Conservation (phyloP, 2,329 filamentous ascomycete genomes). For the Myriosclerotinia scirpicola region DNA sequence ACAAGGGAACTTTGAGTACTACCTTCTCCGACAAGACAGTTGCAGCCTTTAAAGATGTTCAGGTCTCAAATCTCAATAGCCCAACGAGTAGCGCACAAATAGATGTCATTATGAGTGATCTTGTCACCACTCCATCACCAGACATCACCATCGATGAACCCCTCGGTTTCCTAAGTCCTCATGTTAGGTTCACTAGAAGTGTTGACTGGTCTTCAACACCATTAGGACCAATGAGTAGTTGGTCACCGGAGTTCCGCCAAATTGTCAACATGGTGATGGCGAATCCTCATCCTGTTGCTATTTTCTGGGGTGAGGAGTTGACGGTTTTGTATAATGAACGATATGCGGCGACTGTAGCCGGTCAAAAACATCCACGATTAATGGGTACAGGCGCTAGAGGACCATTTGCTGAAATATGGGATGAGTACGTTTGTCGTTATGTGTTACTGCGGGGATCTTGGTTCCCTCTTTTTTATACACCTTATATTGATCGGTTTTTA, state of each 20-base stretch:
- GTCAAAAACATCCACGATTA: slow-evolving; percentile 70
- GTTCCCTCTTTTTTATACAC: not conserved
- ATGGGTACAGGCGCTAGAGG: slow-evolving; percentile 54
- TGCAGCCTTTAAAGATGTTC: slow-evolving; percentile 12
- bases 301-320: slow-evolving; percentile 72
- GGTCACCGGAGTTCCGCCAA: slow-evolving; percentile 69
- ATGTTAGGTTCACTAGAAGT: slow-evolving; percentile 69
- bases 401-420: slow-evolving; percentile 74
- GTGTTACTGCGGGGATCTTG: no score
- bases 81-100: not conserved
- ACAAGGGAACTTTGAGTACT: not conserved
- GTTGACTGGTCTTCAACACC: slow-evolving; percentile 72
- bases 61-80: slow-evolving; percentile 9
- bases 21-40: slow-evolving; percentile 20
- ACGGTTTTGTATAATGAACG: slow-evolving; percentile 71
- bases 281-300: slow-evolving; percentile 68
- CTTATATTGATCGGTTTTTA: not conserved
- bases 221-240: slow-evolving; percentile 66
- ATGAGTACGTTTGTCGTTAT: slow-evolving; percentile 43
- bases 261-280: slow-evolving; percentile 82
- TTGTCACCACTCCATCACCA: not conserved
- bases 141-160: not conserved
- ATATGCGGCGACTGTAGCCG: slow-evolving; percentile 67
- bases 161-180: slow-evolving; percentile 57
- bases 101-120: not conserved